Evolutionary conservation across 208 protist species (phyloP).

Genomic region (Porcisia deanei): DNA sequence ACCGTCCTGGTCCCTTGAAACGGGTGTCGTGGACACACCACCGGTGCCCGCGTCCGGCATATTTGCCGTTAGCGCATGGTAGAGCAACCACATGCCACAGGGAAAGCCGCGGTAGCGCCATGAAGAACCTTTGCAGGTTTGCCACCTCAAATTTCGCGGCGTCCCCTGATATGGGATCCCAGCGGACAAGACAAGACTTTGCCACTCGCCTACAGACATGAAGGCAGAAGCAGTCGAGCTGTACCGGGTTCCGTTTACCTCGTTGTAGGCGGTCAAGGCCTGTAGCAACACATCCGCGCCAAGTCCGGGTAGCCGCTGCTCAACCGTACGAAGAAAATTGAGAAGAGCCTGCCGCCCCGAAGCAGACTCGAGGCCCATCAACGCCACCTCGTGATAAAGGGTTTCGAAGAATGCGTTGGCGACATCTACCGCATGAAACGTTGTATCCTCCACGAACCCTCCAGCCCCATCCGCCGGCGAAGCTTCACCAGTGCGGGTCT

Average conservation of each 20-base stretch:
- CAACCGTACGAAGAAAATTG: slow-evolving; percentile 49
- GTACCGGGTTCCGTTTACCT: not conserved
- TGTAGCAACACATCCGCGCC: slow-evolving; percentile 36
- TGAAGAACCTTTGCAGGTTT: slow-evolving; percentile 58
- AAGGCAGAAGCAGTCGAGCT: not conserved
- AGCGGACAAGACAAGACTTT: slow-evolving; percentile 40
- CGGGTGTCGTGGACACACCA: not conserved
- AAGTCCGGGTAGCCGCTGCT: slow-evolving; percentile 41
- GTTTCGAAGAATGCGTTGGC: slow-evolving; percentile 67
- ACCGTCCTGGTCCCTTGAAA: not conserved
- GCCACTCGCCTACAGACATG: slow-evolving; percentile 38
- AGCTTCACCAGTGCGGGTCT: not conserved
- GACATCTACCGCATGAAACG: slow-evolving; percentile 43
- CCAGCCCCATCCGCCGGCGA: no score
- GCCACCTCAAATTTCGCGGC: slow-evolving; percentile 47
- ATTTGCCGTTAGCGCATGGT: slow-evolving; percentile 60
- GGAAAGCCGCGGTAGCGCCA: slow-evolving; percentile 67
- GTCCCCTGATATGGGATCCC: slow-evolving; percentile 53
- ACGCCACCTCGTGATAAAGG: slow-evolving; percentile 61
- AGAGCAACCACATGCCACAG: slow-evolving; percentile 78
- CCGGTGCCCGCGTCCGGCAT: not conserved
- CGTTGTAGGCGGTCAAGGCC: slow-evolving; percentile 12
- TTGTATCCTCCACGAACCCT: slow-evolving; percentile 40
- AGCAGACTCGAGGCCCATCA: slow-evolving; percentile 30
- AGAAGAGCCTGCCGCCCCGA: slow-evolving; percentile 34